These are phyloP conservation scores for Alnus glutinosa DNA, from an alignment of 306 rosid species.

Conservation along the genomic window DNA sequence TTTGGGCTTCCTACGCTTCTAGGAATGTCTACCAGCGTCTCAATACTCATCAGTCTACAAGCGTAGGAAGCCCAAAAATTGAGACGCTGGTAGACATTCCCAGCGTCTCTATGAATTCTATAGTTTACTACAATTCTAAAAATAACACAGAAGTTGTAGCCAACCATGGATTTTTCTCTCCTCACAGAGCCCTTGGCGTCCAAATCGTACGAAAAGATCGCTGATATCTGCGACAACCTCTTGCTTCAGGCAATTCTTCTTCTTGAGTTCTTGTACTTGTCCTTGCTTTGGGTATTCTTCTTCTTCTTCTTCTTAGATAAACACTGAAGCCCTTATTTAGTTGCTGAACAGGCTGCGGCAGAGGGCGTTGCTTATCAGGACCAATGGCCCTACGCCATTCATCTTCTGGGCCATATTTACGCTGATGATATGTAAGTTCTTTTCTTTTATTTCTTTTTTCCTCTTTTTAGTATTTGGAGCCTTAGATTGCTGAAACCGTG, in stretches of 20 bases:
- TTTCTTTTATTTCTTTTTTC: neutral
- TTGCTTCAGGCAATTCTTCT: constrained; percentile 59
- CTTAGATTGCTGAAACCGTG: constrained; percentile 3
- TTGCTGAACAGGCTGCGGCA: constrained; percentile 60
- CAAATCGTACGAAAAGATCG: constrained; percentile 57
- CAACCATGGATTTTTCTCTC: constrained; percentile 56
- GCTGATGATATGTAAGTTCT: constrained; percentile 61
- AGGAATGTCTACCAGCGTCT: no score
- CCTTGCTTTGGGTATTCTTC: neutral
- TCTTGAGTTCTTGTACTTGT: neutral
- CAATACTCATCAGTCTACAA: no score
- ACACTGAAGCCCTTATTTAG: neutral
- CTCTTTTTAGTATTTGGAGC: no score
- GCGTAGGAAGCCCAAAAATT: no score
- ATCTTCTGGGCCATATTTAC: constrained; percentile 68
- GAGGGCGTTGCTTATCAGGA: constrained; percentile 72
- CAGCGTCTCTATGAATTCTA: no score
- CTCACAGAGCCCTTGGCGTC: constrained; percentile 53
- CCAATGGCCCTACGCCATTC: constrained; percentile 82
- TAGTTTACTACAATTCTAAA: no score
- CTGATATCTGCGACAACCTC: constrained; percentile 65
- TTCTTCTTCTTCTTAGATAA: neutral
- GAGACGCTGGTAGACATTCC: no score
- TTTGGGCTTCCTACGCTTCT: no score
- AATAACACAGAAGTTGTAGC: neutral